Evolutionary conservation across 495 filamentous ascomycete species (phyloP).

Genomic region (Talaromyces ruber): DNA sequence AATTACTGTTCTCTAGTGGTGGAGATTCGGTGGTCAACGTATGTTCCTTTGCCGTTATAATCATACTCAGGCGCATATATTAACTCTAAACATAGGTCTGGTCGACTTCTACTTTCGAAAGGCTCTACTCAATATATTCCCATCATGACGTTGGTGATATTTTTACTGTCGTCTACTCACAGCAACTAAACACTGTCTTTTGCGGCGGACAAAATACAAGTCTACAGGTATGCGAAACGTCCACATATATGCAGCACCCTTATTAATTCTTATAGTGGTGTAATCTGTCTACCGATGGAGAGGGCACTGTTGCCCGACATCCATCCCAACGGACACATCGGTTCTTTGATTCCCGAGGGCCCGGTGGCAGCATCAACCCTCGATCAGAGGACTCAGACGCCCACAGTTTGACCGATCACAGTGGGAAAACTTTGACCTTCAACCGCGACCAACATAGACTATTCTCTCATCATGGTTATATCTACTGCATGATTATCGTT

Average conservation of each 20-base stretch:
- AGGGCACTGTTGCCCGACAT: conserved; percentile 56
- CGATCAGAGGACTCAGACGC: conserved; percentile 43
- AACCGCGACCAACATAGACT: conserved; percentile 72
- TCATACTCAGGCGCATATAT: background rate
- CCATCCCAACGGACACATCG: conserved; percentile 76
- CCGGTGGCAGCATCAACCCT: conserved; percentile 70
- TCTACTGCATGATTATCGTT: conserved; percentile 88
- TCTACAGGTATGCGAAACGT: conserved; percentile 56
- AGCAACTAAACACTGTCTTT: conserved; percentile 70
- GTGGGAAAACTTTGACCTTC: conserved; percentile 69
- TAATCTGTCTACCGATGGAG: conserved; percentile 44
- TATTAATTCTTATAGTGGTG: conserved; percentile 44
- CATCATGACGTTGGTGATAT: conserved; percentile 93
- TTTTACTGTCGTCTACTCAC: conserved; percentile 83
- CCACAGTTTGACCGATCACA: conserved; percentile 28
- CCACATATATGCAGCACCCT: conserved; percentile 22
- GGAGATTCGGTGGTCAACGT: conserved; percentile 92
- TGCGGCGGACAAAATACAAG: conserved; percentile 91
- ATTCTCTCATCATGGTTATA: conserved; percentile 90
- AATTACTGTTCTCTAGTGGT: conserved; percentile 82
- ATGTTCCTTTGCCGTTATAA: conserved; percentile 21
- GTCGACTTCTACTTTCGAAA: conserved; percentile 49
- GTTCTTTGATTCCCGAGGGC: conserved; percentile 89
- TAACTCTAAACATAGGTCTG: conserved; percentile 49
- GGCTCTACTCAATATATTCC: conserved; percentile 86